A percentile compares a stretch with the other conserved stretches of the same genome.
These are phyloP conservation scores for Teratosphaeriaceae sp. DNA, from an alignment of 2,329 filamentous ascomycete species.

Conservation along the genomic window DNA sequence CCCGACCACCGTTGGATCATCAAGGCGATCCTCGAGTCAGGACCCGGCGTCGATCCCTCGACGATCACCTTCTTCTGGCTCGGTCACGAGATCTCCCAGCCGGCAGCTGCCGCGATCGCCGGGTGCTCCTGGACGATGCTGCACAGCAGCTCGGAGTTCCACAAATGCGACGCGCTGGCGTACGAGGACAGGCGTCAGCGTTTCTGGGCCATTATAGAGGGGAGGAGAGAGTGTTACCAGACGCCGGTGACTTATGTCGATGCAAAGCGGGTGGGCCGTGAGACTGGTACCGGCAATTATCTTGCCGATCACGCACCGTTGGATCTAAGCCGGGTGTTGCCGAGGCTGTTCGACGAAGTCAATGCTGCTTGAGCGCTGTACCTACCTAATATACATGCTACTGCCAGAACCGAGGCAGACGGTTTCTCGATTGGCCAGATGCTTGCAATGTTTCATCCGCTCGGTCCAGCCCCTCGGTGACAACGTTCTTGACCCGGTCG, in stretches of 20 bases:
- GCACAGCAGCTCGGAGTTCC: not conserved
- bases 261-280: not conserved
- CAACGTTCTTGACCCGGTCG: no score
- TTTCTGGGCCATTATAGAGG: not conserved
- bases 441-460: no score
- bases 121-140: conserved; percentile 3
- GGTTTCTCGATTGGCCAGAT: no score
- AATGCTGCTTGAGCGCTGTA: no score
- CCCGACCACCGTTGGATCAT: conserved; percentile 1
- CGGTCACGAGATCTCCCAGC: not conserved
- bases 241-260: not conserved
- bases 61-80: not conserved
- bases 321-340: no score
- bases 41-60: not conserved
- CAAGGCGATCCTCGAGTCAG: not conserved
- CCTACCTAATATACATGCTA: no score
- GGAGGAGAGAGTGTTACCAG: not conserved
- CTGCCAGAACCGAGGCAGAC: no score
- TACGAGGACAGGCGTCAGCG: not conserved
- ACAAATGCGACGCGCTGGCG: not conserved
- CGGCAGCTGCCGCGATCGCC: not conserved
- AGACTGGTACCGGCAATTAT: no score
- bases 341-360: no score
- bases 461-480: no score
- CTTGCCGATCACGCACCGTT: no score